Percentiles rank a stretch among this genome's conserved stretches.
Evolutionary conservation across 306 rosid species (phyloP).

Genomic region (Acacia confusa): DNA sequence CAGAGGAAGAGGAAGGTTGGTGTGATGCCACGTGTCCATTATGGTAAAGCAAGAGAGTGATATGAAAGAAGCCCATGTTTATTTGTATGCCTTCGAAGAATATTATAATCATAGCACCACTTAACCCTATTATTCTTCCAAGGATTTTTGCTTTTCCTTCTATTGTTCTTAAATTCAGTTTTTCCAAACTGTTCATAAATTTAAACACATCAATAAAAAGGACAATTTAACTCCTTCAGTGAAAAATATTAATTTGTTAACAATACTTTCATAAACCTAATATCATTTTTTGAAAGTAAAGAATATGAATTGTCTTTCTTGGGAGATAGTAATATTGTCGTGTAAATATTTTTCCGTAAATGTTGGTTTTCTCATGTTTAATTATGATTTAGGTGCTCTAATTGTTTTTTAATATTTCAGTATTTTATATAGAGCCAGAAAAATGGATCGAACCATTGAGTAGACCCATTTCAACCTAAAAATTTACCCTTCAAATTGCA

Average conservation of each 20-base stretch:
- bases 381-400: neutral
- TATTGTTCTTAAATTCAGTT: conserved; percentile 22
- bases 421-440: too few species aligned
- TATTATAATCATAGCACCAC: conserved; percentile 46
- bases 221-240: neutral
- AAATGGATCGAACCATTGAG: too few species aligned
- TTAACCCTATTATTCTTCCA: conserved; percentile 43
- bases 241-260: too few species aligned
- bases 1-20: neutral
- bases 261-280: neutral
- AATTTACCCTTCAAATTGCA: too few species aligned
- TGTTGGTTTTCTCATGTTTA: too few species aligned
- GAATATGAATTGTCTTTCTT: neutral
- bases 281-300: too few species aligned
- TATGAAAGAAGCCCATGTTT: conserved; percentile 14
- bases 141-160: conserved; percentile 48
- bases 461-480: too few species aligned
- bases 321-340: neutral
- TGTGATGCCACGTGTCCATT: neutral
- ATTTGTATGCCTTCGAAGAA: neutral
- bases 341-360: neutral
- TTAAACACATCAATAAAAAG: neutral
- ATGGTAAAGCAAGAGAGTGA: conserved; percentile 14
- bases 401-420: too few species aligned
- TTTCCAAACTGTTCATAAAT: conserved; percentile 35